phyloP scores from a whole-genome alignment of 2,329 filamentous ascomycete genomes.

The Cladosporium sp. region DNA sequence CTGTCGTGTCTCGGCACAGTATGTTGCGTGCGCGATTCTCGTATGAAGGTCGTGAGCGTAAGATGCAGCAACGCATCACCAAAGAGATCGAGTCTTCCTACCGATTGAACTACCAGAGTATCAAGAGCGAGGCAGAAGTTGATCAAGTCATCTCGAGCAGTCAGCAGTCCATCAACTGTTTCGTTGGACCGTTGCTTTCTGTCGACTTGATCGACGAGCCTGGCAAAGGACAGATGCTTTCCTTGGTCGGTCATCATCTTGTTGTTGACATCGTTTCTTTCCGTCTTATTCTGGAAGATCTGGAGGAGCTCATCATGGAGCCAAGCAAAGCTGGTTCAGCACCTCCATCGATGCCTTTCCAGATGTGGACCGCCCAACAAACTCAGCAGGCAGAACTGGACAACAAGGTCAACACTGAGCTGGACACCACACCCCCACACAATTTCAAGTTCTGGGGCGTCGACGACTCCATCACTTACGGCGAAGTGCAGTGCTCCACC shows the following conservation, averaged over 20 bases:
- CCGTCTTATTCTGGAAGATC: slow-evolving; percentile 36
- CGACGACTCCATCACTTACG: slow-evolving; percentile 19
- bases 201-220: slow-evolving; percentile 36
- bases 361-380: slow-evolving; percentile 25
- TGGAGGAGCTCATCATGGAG: slow-evolving; percentile 31
- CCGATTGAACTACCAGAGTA: slow-evolving; percentile 1
- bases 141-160: slow-evolving; percentile 1
- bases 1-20: slow-evolving; percentile 34
- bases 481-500: slow-evolving; percentile 1
- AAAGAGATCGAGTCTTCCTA: slow-evolving; percentile 22
- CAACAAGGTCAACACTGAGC: not conserved
- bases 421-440: slow-evolving; percentile 21
- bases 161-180: slow-evolving; percentile 28
- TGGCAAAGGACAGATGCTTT: slow-evolving; percentile 31
- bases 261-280: slow-evolving; percentile 37
- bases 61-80: slow-evolving; percentile 32
- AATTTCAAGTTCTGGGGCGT: slow-evolving; percentile 38
- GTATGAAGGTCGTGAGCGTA: slow-evolving; percentile 20
- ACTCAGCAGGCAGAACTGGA: not conserved
- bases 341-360: slow-evolving; percentile 24
- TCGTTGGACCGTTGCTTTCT: slow-evolving; percentile 36
- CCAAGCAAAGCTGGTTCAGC: slow-evolving; percentile 30
- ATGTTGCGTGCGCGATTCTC: slow-evolving; percentile 39
- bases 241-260: slow-evolving; percentile 35
- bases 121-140: slow-evolving; percentile 24